phyloP scores from a whole-genome alignment of 805 yeast genomes.

The Ogataea henricii region DNA sequence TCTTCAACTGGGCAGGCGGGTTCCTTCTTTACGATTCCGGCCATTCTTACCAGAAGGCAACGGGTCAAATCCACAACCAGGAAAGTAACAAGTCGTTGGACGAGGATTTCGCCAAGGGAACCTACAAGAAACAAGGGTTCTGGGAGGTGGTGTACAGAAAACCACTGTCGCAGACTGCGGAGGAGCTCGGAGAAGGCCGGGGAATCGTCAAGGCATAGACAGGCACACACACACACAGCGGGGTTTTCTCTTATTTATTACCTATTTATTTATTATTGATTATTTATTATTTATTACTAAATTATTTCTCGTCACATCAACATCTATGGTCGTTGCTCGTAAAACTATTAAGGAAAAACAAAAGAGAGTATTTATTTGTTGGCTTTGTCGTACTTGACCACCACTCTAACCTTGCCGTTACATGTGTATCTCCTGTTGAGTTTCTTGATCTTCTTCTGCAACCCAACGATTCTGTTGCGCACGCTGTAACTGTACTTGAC shows the following conservation, averaged over 20 bases:
- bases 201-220: conserved; percentile 44
- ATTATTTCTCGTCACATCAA: not conserved
- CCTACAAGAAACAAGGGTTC: conserved; percentile 54
- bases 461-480: conserved; percentile 55
- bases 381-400: conserved; percentile 43
- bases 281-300: conserved; percentile 8
- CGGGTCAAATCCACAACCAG: conserved; percentile 43
- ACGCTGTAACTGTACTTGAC: conserved; percentile 61
- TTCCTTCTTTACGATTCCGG: conserved; percentile 45
- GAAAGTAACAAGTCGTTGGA: conserved; percentile 38
- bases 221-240: too few species aligned
- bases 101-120: conserved; percentile 32
- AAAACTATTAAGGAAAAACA: not conserved
- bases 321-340: not conserved
- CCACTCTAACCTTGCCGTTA: conserved; percentile 52
- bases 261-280: conserved; percentile 14
- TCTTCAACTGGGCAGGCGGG: conserved; percentile 58
- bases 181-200: conserved; percentile 70
- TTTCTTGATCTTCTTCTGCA: conserved; percentile 63
- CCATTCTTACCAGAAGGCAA: conserved; percentile 42
- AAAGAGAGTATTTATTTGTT: not conserved
- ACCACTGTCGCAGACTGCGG: conserved; percentile 78
- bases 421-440: conserved; percentile 46
- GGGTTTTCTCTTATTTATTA: conserved; percentile 8
- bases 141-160: conserved; percentile 83